Base-by-base conservation (phyloP, 1,139 yeast species). In the Oligophagozyma castellii region DNA sequence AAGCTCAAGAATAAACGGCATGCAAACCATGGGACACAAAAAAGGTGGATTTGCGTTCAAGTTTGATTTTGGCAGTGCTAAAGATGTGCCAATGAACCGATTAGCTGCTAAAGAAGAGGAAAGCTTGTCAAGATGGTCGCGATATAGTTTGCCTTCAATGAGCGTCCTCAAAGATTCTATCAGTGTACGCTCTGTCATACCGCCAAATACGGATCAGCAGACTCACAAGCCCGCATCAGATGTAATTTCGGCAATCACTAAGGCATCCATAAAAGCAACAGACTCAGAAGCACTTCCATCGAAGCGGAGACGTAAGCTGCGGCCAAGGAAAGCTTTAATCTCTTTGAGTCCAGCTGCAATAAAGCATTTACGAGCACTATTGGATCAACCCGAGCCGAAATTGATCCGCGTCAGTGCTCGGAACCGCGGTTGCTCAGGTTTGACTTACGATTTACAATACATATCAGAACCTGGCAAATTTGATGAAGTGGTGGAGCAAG, bases 341-440 rank as follows among this genome's bases (percentile, higher is more conserved):
- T 68, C 92, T 4, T 63, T 89, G 31, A 65, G 89, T 0, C 68
- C 80, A 3, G 67, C 63, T 29, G 96, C 96, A 0, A 61, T 83
- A 3, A 53, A 56, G 5, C 95, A 89, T 55, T 60, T 89, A 37
- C 61, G 60, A 35, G 70, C 65, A 1, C 61, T 89, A 22, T 58
- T 78, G 40, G 68, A 76, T 34, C 80, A 75, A 42, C 96, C 96
- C 3, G 70, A 72, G 27, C 96, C 96, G 15, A 74, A 89, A 56
- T 63, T 83, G 50, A 83, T 89, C 33, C 67, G 95, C 45, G 77
- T 89, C 13, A 94, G 96, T 4, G 96, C 92, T n/a, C 72, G 73
- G 43, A 89, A 89, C 55, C 67, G 95, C 55, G 98, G 98, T 3
- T 89, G 98, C 53, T 86, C 96, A 0, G 98, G 98, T 0, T 65